These are phyloP conservation scores for Rhexocercosporidium sp. DNA, from an alignment of 2,329 filamentous ascomycete genomes.

Conservation along the genomic window DNA sequence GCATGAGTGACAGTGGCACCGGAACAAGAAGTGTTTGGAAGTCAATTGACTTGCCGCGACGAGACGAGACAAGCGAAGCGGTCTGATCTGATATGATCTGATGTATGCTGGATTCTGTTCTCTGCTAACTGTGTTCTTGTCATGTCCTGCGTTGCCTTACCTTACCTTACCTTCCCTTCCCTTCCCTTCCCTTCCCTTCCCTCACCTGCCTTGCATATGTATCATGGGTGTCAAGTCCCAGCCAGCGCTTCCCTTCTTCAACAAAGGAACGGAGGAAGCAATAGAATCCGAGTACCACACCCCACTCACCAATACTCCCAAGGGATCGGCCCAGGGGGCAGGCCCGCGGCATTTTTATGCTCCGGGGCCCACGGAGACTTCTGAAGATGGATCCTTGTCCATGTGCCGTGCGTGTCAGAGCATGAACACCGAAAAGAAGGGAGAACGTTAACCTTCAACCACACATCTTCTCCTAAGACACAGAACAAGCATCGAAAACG, in stretches of 20 bases:
- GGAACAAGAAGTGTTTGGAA: conserved; percentile 11
- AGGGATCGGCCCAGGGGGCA: conserved; percentile 1
- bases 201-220: neutral
- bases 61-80: neutral
- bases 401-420: neutral
- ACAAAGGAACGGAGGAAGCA: neutral
- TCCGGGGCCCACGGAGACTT: neutral
- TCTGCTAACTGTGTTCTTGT: no score
- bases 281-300: no score
- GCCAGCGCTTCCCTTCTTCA: neutral
- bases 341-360: conserved; percentile 4
- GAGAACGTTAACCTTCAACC: neutral
- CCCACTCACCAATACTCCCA: no score
- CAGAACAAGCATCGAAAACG: neutral
- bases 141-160: neutral
- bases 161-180: neutral
- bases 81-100: neutral
- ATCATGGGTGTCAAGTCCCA: no score
- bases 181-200: neutral
- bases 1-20: neutral
- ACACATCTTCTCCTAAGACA: neutral
- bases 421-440: neutral
- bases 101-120: neutral
- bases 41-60: neutral
- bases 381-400: neutral